Evolutionary conservation across 1,284 basidiomycete species (phyloP), one percentile per base, ranked within the genome.

Genomic region (Tilletia horrida): DNA sequence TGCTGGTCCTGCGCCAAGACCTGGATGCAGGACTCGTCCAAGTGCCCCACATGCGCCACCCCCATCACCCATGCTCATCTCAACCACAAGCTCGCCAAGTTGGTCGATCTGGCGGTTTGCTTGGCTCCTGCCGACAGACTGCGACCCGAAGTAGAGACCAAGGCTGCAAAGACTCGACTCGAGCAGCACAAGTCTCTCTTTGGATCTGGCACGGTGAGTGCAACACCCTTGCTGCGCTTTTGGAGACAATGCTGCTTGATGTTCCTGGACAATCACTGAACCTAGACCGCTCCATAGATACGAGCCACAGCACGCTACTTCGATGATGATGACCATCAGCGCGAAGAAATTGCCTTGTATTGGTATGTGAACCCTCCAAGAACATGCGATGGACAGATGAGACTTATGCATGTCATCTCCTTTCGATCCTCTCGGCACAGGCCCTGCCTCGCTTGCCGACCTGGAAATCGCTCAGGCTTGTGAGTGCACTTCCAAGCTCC

Each of bases 21-120:
- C 16, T 59, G 55, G 55, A 31, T 59, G 55, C 27, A 35, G 21
- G 55, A 59, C 55, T 59, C 55, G 55, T 31, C 27, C 55, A 59
- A 59, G 55, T 59, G 55, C 35, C 55, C 55, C 4, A 59, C 55
- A 18, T 59, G 55, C 29, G 55, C 55, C 4, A 40, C 55, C 13
- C 29, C 55, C 29, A 21, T 59, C 55, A 59, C 55, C 2, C 29
- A 59, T 29, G 55, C 55, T 18, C 55, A 59, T 29, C 55, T 59
- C 55, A 59, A 59, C 29, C 29, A 59, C 55, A 59, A 59, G 55
- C 55, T 59, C 8, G 55, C 14, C 55, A 59, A 59, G 55, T 16
- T 59, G 29, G 27, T 29, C 55, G 55, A 59, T n/a, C 27, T 59
- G 18, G 55, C 55, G 0, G n/a, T 16, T 3, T 11, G 27, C 14